Evolutionary conservation across 2,329 filamentous ascomycete species (phyloP), one percentile per base, ranked within the genome.

Genomic region (Fusarium circinatum): DNA sequence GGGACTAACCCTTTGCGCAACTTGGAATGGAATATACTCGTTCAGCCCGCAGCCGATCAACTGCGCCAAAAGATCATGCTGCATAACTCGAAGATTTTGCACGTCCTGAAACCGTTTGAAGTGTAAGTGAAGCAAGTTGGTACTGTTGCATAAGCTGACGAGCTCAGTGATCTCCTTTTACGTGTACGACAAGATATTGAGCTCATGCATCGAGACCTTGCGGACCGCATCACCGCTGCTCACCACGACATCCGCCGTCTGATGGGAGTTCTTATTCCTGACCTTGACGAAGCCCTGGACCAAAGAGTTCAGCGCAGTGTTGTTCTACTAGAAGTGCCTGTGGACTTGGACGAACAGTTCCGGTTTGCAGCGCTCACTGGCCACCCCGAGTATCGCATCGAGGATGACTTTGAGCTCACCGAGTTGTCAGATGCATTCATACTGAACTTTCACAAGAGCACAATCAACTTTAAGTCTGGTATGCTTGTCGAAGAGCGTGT

Each of bases 21-120:
- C 66, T 72, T 83, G 28, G 79, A 81, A 62, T 83, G 81, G 81
- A 83, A 83, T 66, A 71, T 80, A 2, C 72, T 82, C 20, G 80
- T 82, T 11, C 79, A 81, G 54, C 80, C 81, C 3, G 69, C 52
- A 20, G 82, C 78, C 30, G 80, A 83, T 26, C 75, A 76, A 30
- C 71, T 83, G 13, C 79, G 81, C 11, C 68, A 75, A 38, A 75
- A 78, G 12, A 80, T 83, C 26, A 66, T 71, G n/a, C 66, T 83
- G 22, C 82, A 83, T 60, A 82, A 80, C 63, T 78, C 78, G 26
- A 82, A 81, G 62, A 73, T 83, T 13, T 62, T 78, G 20, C 80
- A 80, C 38, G 67, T 82, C 2, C 52, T 83, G 41, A 80, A 81
- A 55, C 82, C 82, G 2, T 82, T 83, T 48, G 80, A 83, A 57